phyloP scores from a whole-genome alignment of 1,284 basidiomycete genomes.

The Cryptococcus wingfieldii region DNA sequence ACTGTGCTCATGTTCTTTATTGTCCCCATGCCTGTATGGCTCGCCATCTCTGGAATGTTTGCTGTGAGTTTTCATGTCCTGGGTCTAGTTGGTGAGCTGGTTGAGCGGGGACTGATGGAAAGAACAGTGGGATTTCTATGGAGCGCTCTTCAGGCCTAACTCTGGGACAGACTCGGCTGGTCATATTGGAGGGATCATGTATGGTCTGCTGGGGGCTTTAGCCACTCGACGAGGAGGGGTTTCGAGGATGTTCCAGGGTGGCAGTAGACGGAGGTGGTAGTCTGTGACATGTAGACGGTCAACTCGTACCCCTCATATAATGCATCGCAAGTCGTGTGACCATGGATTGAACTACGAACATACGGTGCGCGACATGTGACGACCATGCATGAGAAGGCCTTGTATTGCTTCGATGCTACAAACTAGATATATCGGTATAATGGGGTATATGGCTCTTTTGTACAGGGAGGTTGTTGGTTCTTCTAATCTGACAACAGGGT shows the following conservation, averaged over 20 bases:
- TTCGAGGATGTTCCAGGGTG: conserved; percentile 13
- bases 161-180: conserved; percentile 62
- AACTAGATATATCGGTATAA: neutral
- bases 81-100: neutral
- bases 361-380: too few species aligned
- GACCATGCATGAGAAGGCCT: neutral
- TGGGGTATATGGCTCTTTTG: neutral
- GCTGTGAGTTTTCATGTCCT: conserved; percentile 37
- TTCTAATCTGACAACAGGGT: neutral
- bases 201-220: conserved; percentile 61
- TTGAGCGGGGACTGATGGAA: neutral
- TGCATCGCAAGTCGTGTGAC: neutral
- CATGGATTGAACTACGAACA: too few species aligned
- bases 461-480: neutral
- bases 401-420: too few species aligned
- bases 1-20: conserved; percentile 76
- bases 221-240: conserved; percentile 18
- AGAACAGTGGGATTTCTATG: conserved; percentile 36
- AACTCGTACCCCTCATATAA: neutral
- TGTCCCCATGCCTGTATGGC: conserved; percentile 79
- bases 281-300: neutral
- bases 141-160: conserved; percentile 19
- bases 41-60: conserved; percentile 68
- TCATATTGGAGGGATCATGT: conserved; percentile 71
- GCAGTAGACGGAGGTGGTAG: conserved; percentile 13